Evolutionary conservation across 2,329 filamentous ascomycete species (phyloP).

Genomic region (Beauveria pseudobassiana): DNA sequence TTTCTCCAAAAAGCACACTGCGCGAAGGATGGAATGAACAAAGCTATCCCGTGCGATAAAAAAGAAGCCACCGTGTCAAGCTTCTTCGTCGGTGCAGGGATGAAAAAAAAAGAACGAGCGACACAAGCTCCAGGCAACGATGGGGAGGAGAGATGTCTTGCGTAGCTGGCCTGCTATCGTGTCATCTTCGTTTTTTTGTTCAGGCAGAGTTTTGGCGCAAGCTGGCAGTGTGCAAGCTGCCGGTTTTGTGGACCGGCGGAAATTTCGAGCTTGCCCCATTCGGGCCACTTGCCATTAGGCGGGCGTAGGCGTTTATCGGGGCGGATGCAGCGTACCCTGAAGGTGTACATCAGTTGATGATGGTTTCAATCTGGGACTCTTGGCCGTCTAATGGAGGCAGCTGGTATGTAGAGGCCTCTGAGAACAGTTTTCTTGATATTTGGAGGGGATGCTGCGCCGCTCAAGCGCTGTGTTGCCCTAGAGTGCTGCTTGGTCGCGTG

Average conservation of each 20-base stretch:
- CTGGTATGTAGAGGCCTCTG: background rate
- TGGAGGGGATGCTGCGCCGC: background rate
- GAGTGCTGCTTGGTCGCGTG: conserved; percentile 1
- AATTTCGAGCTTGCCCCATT: conserved; percentile 7
- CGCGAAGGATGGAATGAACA: conserved; percentile 13
- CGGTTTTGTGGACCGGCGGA: conserved; percentile 11
- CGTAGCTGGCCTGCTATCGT: conserved; percentile 13
- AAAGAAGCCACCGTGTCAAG: conserved; percentile 10
- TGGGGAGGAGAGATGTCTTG: conserved; percentile 8
- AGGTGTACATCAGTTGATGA: background rate
- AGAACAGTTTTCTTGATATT: background rate
- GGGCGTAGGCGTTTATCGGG: conserved; percentile 6
- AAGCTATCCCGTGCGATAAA: background rate
- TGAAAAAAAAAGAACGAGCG: conserved; percentile 4
- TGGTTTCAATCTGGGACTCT: background rate
- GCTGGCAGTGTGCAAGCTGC: background rate
- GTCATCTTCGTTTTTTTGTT: conserved; percentile 12
- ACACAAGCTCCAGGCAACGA: conserved; percentile 13
- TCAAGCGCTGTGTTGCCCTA: background rate
- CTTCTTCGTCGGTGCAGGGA: conserved; percentile 3
- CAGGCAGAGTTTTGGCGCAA: conserved; percentile 11
- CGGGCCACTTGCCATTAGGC: conserved; percentile 3
- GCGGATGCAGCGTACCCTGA: background rate
- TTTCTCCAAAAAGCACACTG: conserved; percentile 7
- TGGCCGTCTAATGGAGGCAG: background rate